Base-by-base conservation (phyloP, 768 basidiomycete genomes). In the Kwoniella heveanensis region DNA sequence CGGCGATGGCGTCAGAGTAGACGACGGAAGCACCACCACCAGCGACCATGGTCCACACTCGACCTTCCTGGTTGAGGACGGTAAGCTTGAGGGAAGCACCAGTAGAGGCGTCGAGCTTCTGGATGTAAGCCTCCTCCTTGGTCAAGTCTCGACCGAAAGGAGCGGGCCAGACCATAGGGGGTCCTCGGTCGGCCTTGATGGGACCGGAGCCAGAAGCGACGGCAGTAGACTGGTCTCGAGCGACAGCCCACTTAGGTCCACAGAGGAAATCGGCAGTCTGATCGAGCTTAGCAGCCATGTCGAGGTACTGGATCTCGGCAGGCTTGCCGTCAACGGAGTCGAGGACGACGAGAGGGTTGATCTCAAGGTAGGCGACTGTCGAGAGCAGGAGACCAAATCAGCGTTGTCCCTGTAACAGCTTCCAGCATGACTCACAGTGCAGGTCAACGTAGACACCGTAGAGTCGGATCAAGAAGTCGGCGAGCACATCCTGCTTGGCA, bases 21-120 rank as follows among this genome's bases (percentile, higher is more conserved):
- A 78, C 76, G 60, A 76, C 77, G 29, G 76, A 78, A 58, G 77
- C 77, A 77, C 79, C 77, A 74, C 96, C 96, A 83, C 95, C 96
- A 58, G 96, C 95, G 60, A 99, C 96, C 95, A 98, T 98, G 71
- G 96, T 98, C 96, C 96, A 99, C 69, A 99, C 87, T 66, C 94
- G 90, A 64, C 95, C 96, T 78, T 91, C 89, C 57, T 90, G 82
- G 81, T 98, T 97, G 73, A 99, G 84, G 56, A 99, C 95, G 46
- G 96, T 99, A 49, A 99, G 86, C 81, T 99, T 99, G 79, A 99
- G 88, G 9, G 93, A 96, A 73, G 96, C 93, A 83, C 96, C 95
- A 47, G 96, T 99, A 22, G 91, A 93, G 22, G 85, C 92, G 68
- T 98, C 96, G 69, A 99, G 87, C 81, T 96, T 96, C 83, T 96